Conservation (phyloP, 2,329 filamentous ascomycete genomes). For the Allantophomopsis lycopodina region DNA sequence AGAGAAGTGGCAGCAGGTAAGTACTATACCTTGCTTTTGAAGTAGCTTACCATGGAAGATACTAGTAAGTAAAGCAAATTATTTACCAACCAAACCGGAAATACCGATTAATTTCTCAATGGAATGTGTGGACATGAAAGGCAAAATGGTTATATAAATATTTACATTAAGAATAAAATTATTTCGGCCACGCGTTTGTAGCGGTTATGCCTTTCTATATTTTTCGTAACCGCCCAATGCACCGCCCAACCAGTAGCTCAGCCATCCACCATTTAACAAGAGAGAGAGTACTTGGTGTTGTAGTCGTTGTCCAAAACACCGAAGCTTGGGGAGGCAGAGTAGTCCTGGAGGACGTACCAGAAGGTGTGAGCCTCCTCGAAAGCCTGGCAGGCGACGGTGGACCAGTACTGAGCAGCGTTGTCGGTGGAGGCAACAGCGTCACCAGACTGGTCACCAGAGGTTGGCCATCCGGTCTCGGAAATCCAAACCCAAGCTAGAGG, state of each 20-base stretch:
- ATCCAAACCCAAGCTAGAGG: conserved; percentile 39
- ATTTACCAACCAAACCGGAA: too few relatives aligned
- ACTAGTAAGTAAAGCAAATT: too few relatives aligned
- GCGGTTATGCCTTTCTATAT: too few relatives aligned
- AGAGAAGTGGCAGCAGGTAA: too few relatives aligned
- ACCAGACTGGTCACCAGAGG: conserved; percentile 36
- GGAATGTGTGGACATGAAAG: too few relatives aligned
- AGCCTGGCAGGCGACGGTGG: conserved; percentile 41
- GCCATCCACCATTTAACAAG: conserved; percentile 6
- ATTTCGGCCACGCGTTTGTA: too few relatives aligned
- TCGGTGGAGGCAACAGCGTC: conserved; percentile 36
- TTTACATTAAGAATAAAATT: too few relatives aligned
- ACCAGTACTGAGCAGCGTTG: conserved; percentile 53
- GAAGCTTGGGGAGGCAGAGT: conserved; percentile 23
- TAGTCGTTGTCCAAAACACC: conserved; percentile 21
- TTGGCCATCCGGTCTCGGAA: conserved; percentile 55
- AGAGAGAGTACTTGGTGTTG: conserved; percentile 12
- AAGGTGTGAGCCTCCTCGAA: conserved; percentile 41
- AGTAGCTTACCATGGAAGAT: too few relatives aligned
- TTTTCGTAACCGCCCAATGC: neutral
- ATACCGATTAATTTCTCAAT: too few relatives aligned
- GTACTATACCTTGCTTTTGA: too few relatives aligned
- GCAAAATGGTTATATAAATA: too few relatives aligned
- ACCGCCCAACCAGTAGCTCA: neutral
- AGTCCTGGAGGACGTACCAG: conserved; percentile 49